These are phyloP conservation scores for Phlyctochytrium planicorne DNA, from an alignment of 192 early-diverging fungal species.

Conservation along the genomic window DNA sequence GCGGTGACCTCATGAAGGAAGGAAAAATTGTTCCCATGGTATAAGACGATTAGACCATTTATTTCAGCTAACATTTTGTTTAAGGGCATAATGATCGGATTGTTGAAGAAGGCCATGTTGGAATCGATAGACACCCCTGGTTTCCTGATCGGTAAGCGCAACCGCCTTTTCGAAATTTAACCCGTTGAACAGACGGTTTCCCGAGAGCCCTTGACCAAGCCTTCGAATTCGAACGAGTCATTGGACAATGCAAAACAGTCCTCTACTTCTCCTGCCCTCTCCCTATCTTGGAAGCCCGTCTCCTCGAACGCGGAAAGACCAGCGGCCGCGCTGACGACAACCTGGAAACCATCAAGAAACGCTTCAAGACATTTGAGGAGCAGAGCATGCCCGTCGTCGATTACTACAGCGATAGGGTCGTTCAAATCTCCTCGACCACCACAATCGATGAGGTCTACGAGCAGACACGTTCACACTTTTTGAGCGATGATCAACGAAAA, in stretches of 20 bases:
- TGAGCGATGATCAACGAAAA: neutral
- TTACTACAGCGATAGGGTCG: conserved; percentile 32
- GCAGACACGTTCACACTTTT: conserved; percentile 21
- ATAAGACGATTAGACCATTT: no score
- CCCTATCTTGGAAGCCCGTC: conserved; percentile 45
- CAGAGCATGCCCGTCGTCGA: conserved; percentile 54
- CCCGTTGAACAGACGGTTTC: conserved; percentile 44
- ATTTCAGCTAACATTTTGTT: neutral
- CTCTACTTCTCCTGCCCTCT: conserved; percentile 50
- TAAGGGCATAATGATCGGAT: conserved; percentile 35
- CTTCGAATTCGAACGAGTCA: conserved; percentile 47
- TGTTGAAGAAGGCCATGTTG: conserved; percentile 32
- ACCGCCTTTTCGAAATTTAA: neutral
- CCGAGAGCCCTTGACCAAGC: conserved; percentile 54
- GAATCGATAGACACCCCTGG: conserved; percentile 34
- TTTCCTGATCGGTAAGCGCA: conserved; percentile 38
- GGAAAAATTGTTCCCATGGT: conserved; percentile 85
- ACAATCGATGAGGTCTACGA: conserved; percentile 26
- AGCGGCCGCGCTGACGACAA: conserved; percentile 58
- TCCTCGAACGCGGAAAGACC: conserved; percentile 55
- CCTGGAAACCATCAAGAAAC: conserved; percentile 53
- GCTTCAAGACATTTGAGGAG: conserved; percentile 53
- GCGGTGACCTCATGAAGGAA: conserved; percentile 80
- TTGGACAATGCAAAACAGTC: conserved; percentile 37
- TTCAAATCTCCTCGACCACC: conserved; percentile 20